Evolutionary conservation across 495 filamentous ascomycete species (phyloP), one percentile per base, ranked within the genome.

Genomic region (Viridothelium virens): DNA sequence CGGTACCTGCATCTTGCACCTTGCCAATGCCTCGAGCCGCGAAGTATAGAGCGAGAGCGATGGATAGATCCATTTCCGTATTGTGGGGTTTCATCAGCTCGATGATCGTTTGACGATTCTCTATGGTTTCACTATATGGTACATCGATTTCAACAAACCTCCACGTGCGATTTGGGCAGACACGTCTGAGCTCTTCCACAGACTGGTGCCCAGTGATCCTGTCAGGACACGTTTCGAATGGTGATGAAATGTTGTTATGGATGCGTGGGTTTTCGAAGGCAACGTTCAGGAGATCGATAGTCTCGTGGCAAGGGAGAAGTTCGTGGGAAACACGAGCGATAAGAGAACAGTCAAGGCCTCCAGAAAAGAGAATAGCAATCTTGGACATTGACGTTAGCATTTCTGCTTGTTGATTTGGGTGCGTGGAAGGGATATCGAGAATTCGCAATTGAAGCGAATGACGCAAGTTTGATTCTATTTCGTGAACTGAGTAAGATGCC

Each of bases 21-120:
- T 74, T 53, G 0, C 93, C 94, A 64, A 78, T 79, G 7, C 91
- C 93, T 12, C 92, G 85, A 6, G 93, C 86, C 3, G 94, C 91
- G 74, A 98, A 98, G 77, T 96, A 97, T 56, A 97, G 82, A 0
- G 94, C 94, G 63, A 84, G 86, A 2, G 89, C 89, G 70, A 99
- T 97, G n/a, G 95, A 97, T 2, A 97, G 82, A 72, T 99, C 94
- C 94, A 99, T 99, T 75, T 97, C 95, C 0, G 94, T 97, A 71
- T 96, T 91, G 75, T 97, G 94, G 0, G 94, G 94, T 70, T 88
- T 83, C 71, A 97, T 94, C 14, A 99, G 82, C 1, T 83, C 82
- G 46, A 91, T 82, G 2, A 97, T 82, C 5, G 78, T 79, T 6
- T 81, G 70, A 59, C 91, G 86, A 71, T 96, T 91, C 2, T 81